These are phyloP conservation scores for Nepenthes gracilis DNA, from an alignment of 148 eudicot genomes.

Conservation along the genomic window DNA sequence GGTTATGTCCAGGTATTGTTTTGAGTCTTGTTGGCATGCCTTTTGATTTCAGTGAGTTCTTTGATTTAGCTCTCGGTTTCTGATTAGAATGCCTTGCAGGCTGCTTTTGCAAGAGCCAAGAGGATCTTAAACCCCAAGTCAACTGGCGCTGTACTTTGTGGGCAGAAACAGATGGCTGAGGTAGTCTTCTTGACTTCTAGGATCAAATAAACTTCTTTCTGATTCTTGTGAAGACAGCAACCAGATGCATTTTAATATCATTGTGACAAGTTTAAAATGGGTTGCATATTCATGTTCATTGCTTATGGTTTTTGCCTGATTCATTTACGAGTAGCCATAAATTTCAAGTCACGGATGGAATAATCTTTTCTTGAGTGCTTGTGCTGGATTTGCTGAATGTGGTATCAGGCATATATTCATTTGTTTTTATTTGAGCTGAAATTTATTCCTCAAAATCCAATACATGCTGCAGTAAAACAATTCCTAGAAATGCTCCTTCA, in stretches of 20 bases:
- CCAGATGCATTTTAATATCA: neutral
- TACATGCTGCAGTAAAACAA: neutral
- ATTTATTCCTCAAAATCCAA: too few species aligned
- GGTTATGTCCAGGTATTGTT: slow-evolving; percentile 80
- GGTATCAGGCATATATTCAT: too few species aligned
- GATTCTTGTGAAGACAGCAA: neutral
- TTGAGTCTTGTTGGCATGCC: neutral
- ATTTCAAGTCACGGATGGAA: too few species aligned
- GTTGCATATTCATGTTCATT: neutral
- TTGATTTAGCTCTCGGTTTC: neutral
- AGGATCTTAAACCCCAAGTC: slow-evolving; percentile 46
- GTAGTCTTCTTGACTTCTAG: slow-evolving; percentile 18
- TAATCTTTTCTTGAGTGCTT: too few species aligned
- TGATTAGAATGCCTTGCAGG: slow-evolving; percentile 32
- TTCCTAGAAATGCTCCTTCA: neutral
- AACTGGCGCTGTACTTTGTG: slow-evolving; percentile 81
- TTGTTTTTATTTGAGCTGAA: too few species aligned
- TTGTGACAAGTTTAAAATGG: neutral
- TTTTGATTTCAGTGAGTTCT: neutral
- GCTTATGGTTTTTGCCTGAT: neutral
- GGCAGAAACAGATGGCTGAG: slow-evolving; percentile 92
- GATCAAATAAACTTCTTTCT: neutral
- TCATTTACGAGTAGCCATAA: too few species aligned
- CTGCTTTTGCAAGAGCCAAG: slow-evolving; percentile 68
- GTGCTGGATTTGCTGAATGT: too few species aligned